These are phyloP conservation scores for Bidens hawaiensis DNA, from an alignment of 140 eudicot genomes.

Conservation along the genomic window DNA sequence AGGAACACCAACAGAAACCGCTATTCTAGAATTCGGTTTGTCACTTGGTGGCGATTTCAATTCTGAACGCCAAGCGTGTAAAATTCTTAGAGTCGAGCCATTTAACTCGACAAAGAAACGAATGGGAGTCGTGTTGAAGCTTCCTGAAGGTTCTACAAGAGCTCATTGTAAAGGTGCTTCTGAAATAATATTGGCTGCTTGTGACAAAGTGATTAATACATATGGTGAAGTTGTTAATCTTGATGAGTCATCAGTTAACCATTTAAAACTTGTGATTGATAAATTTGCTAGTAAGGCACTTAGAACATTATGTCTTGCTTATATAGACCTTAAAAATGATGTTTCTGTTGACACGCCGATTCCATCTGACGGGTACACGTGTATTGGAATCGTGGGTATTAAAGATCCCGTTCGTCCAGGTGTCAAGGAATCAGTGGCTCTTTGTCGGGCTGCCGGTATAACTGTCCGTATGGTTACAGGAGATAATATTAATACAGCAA, in stretches of 20 bases:
- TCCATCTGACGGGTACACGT: constrained; percentile 66
- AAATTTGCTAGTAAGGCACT: constrained; percentile 83
- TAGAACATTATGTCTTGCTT: constrained; percentile 84
- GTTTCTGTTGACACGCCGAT: constrained; percentile 56
- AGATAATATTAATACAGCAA: constrained; percentile 89
- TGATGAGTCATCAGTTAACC: constrained; percentile 40
- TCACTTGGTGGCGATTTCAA: constrained; percentile 89
- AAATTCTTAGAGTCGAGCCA: constrained; percentile 74
- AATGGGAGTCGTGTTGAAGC: constrained; percentile 83
- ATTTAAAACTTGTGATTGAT: constrained; percentile 51
- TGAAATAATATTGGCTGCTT: constrained; percentile 74
- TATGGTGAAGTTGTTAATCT: constrained; percentile 63
- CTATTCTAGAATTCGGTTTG: constrained; percentile 74
- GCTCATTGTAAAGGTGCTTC: constrained; percentile 94
- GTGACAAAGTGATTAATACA: constrained; percentile 67
- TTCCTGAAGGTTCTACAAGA: constrained; percentile 66
- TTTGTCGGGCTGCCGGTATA: constrained; percentile 89
- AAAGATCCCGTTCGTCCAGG: constrained; percentile 98
- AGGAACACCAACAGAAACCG: constrained; percentile 93
- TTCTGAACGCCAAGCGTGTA: constrained; percentile 39
- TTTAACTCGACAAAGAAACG: constrained; percentile 91
- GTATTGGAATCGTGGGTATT: constrained; percentile 86
- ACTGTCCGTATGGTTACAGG: constrained; percentile 98
- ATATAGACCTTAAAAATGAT: constrained; percentile 60
- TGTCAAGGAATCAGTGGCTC: constrained; percentile 88